Evolutionary conservation across 805 yeast genomes (phyloP), one percentile per base, ranked within the genome.

Genomic region (Pichia nanzhaoensis): DNA sequence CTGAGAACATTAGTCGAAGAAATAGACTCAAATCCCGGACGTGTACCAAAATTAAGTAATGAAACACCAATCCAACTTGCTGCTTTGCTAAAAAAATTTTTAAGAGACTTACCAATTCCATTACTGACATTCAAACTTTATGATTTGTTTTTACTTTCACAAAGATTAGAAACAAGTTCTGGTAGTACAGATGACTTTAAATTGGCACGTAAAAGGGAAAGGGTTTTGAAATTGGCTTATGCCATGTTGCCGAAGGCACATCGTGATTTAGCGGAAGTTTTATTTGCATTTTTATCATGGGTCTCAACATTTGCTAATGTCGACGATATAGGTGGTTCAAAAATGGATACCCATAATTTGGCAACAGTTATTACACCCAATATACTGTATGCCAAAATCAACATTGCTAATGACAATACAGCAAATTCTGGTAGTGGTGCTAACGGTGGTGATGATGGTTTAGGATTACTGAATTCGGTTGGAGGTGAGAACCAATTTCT

Each of bases 301-400:
- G 91, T 90, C 2, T 88, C 98, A 0, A 86, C 98, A 2, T 93
- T 93, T 66, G 85, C 97, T 1, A 90, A 87, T 54, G 78, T 88
- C 55, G 90, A 86, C 54, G 77, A 80, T 54, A 90, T 85, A 53
- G 77, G 80, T 21, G 93, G 93, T 1, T 88, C 97, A 3, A 93
- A 91, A 67, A 93, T 93, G 99, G 97, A 91, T 60, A 78, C 85
- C 30, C 95, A 89, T 60, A 93, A 93, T 61, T 71, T 93, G 51
- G 95, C 99, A 2, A 93, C 98, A 0, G 99, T 93, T 2, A 74
- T 93, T 41, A 85, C 97, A 0, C 99, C 99, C 1, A 93, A 90
- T 57, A 81, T 93, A 37, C 69, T 95, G 34, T 83, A 82, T 54
- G 65, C 82, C 1, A 75, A 31, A 16, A 32, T 34, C 20, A 28